A percentile compares a stretch with the other conserved stretches of the same genome.
phyloP scores from a whole-genome alignment of 495 filamentous ascomycete genomes.

The Aspergillus sclerotioniger region DNA sequence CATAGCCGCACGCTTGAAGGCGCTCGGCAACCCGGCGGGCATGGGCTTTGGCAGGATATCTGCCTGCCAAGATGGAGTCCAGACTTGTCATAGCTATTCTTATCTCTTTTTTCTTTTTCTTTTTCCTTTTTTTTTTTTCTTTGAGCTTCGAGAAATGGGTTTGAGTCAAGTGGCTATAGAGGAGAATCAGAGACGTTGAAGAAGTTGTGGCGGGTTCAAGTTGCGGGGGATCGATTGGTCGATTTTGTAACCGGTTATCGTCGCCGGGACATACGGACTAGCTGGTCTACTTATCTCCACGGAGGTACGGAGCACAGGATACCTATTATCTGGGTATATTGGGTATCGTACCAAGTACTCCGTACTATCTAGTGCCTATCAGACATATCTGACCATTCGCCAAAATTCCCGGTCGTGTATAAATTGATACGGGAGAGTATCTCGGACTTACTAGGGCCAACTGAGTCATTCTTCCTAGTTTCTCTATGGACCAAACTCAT shows the following conservation, averaged over 20 bases:
- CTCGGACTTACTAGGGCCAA: no score
- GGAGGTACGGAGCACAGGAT: background rate
- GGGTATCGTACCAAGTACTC: no score
- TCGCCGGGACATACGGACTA: no score
- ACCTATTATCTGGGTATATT: no score
- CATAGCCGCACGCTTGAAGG: slow-evolving; percentile 46
- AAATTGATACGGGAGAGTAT: no score
- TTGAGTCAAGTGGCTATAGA: background rate
- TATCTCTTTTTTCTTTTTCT: background rate
- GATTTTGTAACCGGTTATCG: background rate
- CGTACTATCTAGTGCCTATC: background rate
- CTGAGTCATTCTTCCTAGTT: background rate
- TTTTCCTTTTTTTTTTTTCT: background rate
- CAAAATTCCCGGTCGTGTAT: no score
- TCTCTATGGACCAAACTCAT: background rate
- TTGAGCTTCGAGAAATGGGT: background rate
- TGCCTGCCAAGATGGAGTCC: slow-evolving; percentile 58
- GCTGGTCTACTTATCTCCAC: background rate
- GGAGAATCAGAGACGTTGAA: background rate
- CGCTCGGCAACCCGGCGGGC: slow-evolving; percentile 76
- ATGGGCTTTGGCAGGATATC: slow-evolving; percentile 96
- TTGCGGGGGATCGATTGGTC: background rate
- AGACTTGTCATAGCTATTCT: slow-evolving; percentile 31
- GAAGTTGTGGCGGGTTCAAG: background rate
- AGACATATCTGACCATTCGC: background rate